Evolutionary conservation across 1,284 basidiomycete genomes (phyloP), one percentile per base, ranked within the genome.

Genomic region (Trametes sp.): DNA sequence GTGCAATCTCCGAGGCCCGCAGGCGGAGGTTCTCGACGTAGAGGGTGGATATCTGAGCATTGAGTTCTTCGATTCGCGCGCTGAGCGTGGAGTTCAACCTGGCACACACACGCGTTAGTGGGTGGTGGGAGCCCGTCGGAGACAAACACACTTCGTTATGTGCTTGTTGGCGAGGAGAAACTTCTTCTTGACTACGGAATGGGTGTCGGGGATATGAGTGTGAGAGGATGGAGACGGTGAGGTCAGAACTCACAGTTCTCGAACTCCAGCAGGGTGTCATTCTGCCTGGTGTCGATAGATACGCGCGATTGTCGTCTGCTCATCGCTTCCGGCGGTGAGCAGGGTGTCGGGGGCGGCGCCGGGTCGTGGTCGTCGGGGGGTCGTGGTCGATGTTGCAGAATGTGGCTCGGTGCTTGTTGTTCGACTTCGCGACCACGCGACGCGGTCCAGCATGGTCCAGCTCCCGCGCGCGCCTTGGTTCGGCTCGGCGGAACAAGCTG

Each of bases 101-200:
- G 68, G 16, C n/a, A 7, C 41, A 56, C 31, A 46, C 51, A 56
- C 46, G 54, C 23, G 54, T 62, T 19, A 62, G 44, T 44, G 24
- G 21, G 38, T n/a, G 14, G 23, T 8, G n/a, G 45, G 13, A 41
- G 21, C 42, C 49, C 31, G 50, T 28, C 49, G 35, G 4, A 52
- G 35, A 38, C 49, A 49, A n/a, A 67, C 72, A 19, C 35, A 92
- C 90, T 93, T 94, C 29, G 92, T 93, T 72, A 94, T 94, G 77
- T 93, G 92, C 77, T 93, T 94, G 80, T 94, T 94, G 61, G 91
- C 91, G 59, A 93, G 87, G 26, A 94, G 82, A 71, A 93, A 94
- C 79, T 92, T 93, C 87, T 92, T 93, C 87, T 93, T 94, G 82
- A 93, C 92, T 94, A 74, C 58, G 64, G 48, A 54, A 38, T 41